Evolutionary conservation across 441 rosid genomes (phyloP).

Genomic region (Corymbia citriodora): DNA sequence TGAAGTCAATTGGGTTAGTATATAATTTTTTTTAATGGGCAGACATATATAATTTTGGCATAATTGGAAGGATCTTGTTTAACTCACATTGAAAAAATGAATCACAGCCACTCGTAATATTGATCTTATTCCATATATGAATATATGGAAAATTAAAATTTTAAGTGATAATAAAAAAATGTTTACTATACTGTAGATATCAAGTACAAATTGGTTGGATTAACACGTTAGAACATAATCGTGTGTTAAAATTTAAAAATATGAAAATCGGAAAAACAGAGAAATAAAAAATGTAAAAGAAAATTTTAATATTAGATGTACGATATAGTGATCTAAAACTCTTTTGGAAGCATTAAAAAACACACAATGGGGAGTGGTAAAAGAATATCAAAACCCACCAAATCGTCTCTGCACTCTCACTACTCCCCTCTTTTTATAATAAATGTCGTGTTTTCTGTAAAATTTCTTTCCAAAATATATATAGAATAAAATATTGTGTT

Average conservation of each 20-base stretch:
- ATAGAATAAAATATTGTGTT: background rate
- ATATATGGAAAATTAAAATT: background rate
- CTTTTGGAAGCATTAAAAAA: background rate
- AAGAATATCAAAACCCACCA: background rate
- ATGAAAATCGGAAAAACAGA: background rate
- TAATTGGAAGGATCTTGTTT: background rate
- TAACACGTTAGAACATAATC: background rate
- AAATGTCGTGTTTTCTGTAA: background rate
- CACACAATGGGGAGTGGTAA: background rate
- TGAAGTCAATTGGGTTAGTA: background rate
- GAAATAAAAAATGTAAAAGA: background rate
- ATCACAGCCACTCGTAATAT: background rate
- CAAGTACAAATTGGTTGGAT: background rate
- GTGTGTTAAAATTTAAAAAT: background rate
- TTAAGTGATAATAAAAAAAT: background rate
- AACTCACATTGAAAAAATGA: background rate
- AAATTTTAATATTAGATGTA: background rate
- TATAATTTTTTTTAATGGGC: background rate
- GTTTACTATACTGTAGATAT: background rate
- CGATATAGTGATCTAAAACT: background rate
- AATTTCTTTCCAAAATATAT: too few relatives aligned
- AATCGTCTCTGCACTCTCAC: background rate
- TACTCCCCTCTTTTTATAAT: background rate
- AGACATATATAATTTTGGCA: background rate
- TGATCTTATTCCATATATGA: background rate